Conservation (phyloP, 2,329 filamentous ascomycete genomes). For the Fusarium continuum region DNA sequence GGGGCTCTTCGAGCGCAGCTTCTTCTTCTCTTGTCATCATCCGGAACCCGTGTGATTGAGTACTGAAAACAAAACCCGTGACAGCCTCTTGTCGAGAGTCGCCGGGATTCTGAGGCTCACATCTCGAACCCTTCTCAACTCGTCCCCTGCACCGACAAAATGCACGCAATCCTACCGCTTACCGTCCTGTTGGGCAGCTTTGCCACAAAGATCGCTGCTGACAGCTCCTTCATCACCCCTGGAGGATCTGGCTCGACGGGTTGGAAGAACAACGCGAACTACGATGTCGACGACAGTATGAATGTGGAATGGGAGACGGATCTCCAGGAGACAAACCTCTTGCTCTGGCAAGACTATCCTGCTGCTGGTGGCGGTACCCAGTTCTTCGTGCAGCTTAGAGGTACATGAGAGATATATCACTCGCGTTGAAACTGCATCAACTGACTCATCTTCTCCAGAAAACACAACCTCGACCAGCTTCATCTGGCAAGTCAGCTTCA, state of each 20-base stretch:
- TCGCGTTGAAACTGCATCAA: accelerated
- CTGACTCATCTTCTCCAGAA: constrained; percentile 21
- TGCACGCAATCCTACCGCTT: constrained; percentile 15
- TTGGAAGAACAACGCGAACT: constrained; percentile 40
- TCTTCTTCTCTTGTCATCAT: neutral
- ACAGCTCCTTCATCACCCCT: constrained; percentile 23
- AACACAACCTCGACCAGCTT: constrained; percentile 32
- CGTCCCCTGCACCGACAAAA: neutral
- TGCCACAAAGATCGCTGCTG: neutral
- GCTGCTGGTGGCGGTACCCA: constrained; percentile 4
- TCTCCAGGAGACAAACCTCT: constrained; percentile 26
- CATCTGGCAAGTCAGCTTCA: constrained; percentile 35
- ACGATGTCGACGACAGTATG: constrained; percentile 34
- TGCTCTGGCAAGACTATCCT: constrained; percentile 40
- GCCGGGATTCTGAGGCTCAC: neutral
- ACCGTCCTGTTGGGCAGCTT: constrained; percentile 14
- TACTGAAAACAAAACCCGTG: neutral
- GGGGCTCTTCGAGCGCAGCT: neutral
- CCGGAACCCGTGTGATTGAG: neutral
- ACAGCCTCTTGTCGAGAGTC: neutral
- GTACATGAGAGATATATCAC: neutral
- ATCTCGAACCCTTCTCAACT: neutral
- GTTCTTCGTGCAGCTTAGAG: constrained; percentile 3
- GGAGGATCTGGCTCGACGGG: constrained; percentile 25
- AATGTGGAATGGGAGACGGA: constrained; percentile 39